Conservation (phyloP, 495 filamentous ascomycete species). For the Pseudevernia furfuracea region DNA sequence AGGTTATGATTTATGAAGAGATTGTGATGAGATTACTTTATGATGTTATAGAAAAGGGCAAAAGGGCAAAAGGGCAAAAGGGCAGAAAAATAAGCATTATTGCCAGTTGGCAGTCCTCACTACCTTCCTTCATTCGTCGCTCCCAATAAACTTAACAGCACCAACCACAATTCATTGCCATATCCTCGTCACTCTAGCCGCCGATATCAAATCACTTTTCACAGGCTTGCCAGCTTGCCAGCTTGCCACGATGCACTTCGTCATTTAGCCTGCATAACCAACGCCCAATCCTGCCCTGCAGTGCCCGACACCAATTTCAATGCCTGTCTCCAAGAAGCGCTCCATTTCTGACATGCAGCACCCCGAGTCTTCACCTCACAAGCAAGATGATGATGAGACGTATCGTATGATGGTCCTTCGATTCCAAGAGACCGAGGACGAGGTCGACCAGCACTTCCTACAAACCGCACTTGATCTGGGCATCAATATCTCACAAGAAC, state of each 20-base stretch:
- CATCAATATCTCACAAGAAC: constrained; percentile 24
- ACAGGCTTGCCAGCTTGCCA: too few species aligned
- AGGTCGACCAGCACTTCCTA: constrained; percentile 22
- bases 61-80: too few species aligned
- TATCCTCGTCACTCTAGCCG: not conserved
- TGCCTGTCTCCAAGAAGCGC: constrained; percentile 14
- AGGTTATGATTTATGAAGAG: too few species aligned
- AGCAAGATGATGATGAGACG: constrained; percentile 18
- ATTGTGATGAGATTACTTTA: too few species aligned
- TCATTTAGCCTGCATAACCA: constrained; percentile 8
- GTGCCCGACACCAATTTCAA: not conserved
- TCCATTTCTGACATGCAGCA: constrained; percentile 15
- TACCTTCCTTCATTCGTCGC: not conserved
- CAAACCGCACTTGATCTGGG: constrained; percentile 23
- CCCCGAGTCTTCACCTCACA: not conserved
- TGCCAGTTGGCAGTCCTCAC: not conserved
- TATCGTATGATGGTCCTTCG: constrained; percentile 28
- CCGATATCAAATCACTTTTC: not conserved
- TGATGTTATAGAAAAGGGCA: too few species aligned
- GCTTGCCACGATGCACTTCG: constrained; percentile 15
- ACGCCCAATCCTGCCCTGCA: constrained; percentile 9
- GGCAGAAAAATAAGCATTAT: too few species aligned
- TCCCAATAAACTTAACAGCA: not conserved
- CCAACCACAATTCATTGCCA: not conserved
- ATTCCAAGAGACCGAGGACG: constrained; percentile 25